phyloP scores from a whole-genome alignment of 192 early-diverging fungal species.

The Rhizophlyctis rosea region DNA sequence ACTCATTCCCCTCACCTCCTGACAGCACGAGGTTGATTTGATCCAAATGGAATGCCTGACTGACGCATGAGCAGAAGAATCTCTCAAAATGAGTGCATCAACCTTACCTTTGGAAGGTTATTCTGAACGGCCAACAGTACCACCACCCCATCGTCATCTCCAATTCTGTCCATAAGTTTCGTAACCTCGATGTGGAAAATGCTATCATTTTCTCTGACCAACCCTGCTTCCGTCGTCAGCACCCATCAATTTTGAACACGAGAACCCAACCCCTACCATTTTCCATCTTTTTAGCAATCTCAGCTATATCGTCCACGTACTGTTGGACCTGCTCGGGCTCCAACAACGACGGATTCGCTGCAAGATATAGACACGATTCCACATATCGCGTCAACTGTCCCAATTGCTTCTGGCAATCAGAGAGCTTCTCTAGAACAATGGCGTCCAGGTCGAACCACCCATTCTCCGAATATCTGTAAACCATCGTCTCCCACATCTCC shows the following conservation, averaged over 20 bases:
- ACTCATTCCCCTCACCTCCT: slow-evolving; percentile 44
- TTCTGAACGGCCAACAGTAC: slow-evolving; percentile 54
- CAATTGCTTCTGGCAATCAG: slow-evolving; percentile 58
- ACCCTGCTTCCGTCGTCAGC: background rate
- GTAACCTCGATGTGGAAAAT: slow-evolving; percentile 48
- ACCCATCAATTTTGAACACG: background rate
- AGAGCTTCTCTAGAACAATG: slow-evolving; percentile 61
- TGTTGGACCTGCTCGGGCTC: background rate
- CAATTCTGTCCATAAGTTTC: slow-evolving; percentile 57
- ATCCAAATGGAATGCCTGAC: too few relatives aligned
- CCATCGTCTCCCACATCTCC: slow-evolving; percentile 57
- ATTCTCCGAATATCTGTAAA: slow-evolving; percentile 51
- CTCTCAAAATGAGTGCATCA: too few relatives aligned
- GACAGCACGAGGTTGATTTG: slow-evolving; percentile 49
- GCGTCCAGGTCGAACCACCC: slow-evolving; percentile 69
- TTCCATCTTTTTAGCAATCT: background rate
- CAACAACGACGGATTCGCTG: background rate
- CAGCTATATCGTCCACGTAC: slow-evolving; percentile 4
- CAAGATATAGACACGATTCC: slow-evolving; percentile 19
- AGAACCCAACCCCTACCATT: slow-evolving; percentile 10
- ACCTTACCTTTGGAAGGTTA: slow-evolving; percentile 55
- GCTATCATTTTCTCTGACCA: slow-evolving; percentile 1
- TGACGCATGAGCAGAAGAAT: too few relatives aligned
- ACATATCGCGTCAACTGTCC: background rate
- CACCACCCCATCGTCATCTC: slow-evolving; percentile 51